A percentile compares a stretch with the other conserved stretches of the same genome.
These are phyloP conservation scores for Trichosporon faecale DNA, from an alignment of 1,284 basidiomycete species.

Conservation along the genomic window DNA sequence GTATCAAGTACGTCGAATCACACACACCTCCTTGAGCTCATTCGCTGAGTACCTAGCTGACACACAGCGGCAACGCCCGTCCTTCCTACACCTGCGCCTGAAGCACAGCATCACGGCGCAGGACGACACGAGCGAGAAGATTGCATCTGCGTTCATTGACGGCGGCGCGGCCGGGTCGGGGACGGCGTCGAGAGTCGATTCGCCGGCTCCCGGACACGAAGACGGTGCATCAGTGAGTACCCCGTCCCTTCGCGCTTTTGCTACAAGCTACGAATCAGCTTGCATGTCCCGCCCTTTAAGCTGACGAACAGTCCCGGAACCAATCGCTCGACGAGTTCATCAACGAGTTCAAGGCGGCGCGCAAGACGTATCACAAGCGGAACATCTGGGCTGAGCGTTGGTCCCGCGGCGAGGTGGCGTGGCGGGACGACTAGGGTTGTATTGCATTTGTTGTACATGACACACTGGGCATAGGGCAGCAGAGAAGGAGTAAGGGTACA, in stretches of 20 bases:
- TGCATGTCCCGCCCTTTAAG: not conserved
- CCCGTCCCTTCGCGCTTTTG: not conserved
- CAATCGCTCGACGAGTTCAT: conserved; percentile 74
- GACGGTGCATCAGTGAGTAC: conserved; percentile 23
- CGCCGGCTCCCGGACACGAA: conserved; percentile 44
- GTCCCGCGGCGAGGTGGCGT: conserved; percentile 75
- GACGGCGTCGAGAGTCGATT: conserved; percentile 42
- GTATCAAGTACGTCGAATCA: conserved; percentile 68
- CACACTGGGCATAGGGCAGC: no score
- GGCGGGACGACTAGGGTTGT: conserved; percentile 61
- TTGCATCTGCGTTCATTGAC: conserved; percentile 75
- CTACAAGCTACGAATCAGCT: no score
- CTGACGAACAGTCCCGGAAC: conserved; percentile 28
- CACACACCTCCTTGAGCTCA: not conserved
- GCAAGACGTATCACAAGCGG: conserved; percentile 84
- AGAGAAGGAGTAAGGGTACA: not conserved
- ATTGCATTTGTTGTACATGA: conserved; percentile 10
- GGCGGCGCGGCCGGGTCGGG: conserved; percentile 50
- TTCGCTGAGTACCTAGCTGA: not conserved
- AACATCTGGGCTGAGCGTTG: conserved; percentile 83
- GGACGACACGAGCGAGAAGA: conserved; percentile 77
- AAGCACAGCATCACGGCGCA: conserved; percentile 80
- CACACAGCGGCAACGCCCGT: conserved; percentile 70
- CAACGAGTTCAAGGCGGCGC: conserved; percentile 74
- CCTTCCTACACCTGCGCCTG: conserved; percentile 79